Conservation (phyloP, 2,329 filamentous ascomycete species). For the Cryphonectria carpinicola region DNA sequence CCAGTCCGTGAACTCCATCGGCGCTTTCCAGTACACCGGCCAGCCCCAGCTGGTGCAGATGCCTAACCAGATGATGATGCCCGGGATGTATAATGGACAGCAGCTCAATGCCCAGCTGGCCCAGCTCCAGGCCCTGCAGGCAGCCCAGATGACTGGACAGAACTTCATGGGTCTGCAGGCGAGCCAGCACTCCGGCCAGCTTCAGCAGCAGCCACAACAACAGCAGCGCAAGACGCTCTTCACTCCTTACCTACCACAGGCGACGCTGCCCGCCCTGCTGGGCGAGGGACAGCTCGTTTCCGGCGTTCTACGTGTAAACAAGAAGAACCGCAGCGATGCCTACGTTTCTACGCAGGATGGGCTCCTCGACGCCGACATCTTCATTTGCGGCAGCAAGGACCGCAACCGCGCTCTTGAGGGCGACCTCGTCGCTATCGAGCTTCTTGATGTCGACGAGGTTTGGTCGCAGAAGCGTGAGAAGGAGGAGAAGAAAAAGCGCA, state of each 20-base stretch:
- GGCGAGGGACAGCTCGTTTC: constrained; percentile 93
- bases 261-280: constrained; percentile 86
- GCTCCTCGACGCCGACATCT: constrained; percentile 92
- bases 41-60: constrained; percentile 89
- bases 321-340: constrained; percentile 98
- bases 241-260: constrained; percentile 95
- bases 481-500: constrained; percentile 99
- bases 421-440: constrained; percentile 91
- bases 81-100: constrained; percentile 82
- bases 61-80: constrained; percentile 76
- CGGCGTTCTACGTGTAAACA: constrained; percentile 96
- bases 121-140: constrained; percentile 90
- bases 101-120: constrained; percentile 86
- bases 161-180: constrained; percentile 69
- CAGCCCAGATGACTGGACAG: constrained; percentile 80
- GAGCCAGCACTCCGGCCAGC: constrained; percentile 73
- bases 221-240: constrained; percentile 98
- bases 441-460: constrained; percentile 96
- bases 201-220: constrained; percentile 74
- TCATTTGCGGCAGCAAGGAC: constrained; percentile 99
- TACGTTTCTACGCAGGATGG: constrained; percentile 93
- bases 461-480: constrained; percentile 99
- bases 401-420: constrained; percentile 96
- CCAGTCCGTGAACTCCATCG: constrained; percentile 80
- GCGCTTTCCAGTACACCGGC: constrained; percentile 84